Evolutionary conservation across 2,329 filamentous ascomycete genomes (phyloP), one percentile per base, ranked within the genome.

Genomic region (Trichoderma hamatum): DNA sequence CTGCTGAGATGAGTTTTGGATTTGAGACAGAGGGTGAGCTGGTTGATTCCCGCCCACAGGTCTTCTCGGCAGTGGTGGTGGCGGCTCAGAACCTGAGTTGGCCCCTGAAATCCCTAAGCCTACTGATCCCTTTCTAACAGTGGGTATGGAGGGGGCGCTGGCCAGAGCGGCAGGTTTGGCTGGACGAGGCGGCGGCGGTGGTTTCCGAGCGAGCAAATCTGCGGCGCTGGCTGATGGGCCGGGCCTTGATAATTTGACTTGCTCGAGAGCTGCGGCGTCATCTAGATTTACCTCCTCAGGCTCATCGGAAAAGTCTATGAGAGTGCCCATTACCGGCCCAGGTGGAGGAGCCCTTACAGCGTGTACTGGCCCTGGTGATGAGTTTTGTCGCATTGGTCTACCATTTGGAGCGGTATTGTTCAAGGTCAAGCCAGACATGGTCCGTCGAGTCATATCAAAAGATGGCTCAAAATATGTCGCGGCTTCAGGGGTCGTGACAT

Each of bases 401-500:
- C 73, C n/a, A 14, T 43, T 39, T n/a, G 56, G 0, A 67, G 51
- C 9, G 28, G 9, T 26, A 67, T 24, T 76, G 36, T 78, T 75
- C 13, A 76, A 68, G 2, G 73, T 72, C 56, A 72, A 67, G 60
- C 71, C 76, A n/a, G 76, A 72, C 26, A 73, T 67, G 56, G 74
- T 78, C 36, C 71, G 74, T 4, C 74, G 75, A 1, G 72, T 67
- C 11, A 76, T 65, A 13, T 80, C 77, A 63, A 82, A 82, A 0
- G 80, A 78, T 1, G 88, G 85, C 72, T 97, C 92, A 75, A 97
- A 97, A 77, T 96, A 98, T 0, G 88, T 88, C 14, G 88, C 74
- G 13, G 75, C 84, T 46, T 92, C 86, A 0, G 91, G 87, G 0
- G 93, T 97, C 0, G 96, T 99, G 26, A 99, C 93, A 79, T 99